phyloP scores from a whole-genome alignment of 2,329 filamentous ascomycete genomes.

The Boeremia exigua region DNA sequence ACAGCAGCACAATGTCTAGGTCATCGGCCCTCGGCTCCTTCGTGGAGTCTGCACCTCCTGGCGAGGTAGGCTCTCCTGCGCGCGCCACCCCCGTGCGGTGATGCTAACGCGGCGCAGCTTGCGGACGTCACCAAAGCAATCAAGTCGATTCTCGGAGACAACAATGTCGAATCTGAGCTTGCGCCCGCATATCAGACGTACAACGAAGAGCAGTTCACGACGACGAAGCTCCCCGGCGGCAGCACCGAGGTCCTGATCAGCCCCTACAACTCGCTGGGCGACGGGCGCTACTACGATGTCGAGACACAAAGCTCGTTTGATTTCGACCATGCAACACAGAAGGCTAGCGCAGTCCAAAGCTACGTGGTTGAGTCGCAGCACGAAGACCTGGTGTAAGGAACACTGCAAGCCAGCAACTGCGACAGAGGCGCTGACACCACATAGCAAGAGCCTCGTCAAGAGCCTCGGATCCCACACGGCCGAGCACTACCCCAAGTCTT shows the following conservation, averaged over 20 bases:
- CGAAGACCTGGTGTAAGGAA: conserved; percentile 76
- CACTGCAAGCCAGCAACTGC: not conserved
- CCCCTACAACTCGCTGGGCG: conserved; percentile 80
- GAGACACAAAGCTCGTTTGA: conserved; percentile 86
- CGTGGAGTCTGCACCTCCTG: conserved; percentile 90
- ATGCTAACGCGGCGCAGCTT: conserved; percentile 63
- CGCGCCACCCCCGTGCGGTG: not conserved
- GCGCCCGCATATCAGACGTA: conserved; percentile 88
- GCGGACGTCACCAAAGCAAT: conserved; percentile 91
- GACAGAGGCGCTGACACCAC: not conserved
- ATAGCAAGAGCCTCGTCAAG: conserved; percentile 83
- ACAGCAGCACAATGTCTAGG: conserved; percentile 39
- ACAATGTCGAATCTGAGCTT: conserved; percentile 72
- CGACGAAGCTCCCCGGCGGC: conserved; percentile 86
- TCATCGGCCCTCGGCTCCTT: conserved; percentile 69
- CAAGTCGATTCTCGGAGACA: conserved; percentile 78
- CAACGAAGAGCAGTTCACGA: conserved; percentile 92
- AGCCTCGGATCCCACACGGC: conserved; percentile 75
- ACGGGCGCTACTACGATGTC: conserved; percentile 86
- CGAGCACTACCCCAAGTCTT: conserved; percentile 87
- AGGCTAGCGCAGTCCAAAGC: conserved; percentile 82
- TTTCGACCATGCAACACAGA: conserved; percentile 85
- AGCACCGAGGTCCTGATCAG: conserved; percentile 83
- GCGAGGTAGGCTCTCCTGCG: conserved; percentile 72
- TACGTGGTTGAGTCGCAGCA: conserved; percentile 78